phyloP scores from a whole-genome alignment of 805 yeast species.

The Ogataea paradorogensis region DNA sequence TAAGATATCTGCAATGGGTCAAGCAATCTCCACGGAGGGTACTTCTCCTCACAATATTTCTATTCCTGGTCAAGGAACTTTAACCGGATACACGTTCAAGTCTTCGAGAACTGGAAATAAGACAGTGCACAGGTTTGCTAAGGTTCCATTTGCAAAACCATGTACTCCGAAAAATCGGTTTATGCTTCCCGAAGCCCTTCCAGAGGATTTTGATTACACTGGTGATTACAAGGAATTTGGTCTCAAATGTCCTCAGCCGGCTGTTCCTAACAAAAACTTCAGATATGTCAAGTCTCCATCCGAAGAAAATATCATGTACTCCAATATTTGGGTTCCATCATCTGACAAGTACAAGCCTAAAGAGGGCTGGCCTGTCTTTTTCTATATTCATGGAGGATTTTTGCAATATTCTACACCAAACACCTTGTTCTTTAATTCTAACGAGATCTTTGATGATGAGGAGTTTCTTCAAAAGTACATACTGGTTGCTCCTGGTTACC shows the following conservation, averaged over 20 bases:
- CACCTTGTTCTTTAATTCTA: conserved; percentile 23
- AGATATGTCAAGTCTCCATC: conserved; percentile 26
- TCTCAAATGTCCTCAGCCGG: conserved; percentile 39
- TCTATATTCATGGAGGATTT: conserved; percentile 45
- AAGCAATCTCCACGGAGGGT: conserved; percentile 24
- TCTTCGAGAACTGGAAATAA: conserved; percentile 18
- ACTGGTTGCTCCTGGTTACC: conserved; percentile 38
- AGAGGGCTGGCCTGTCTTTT: conserved; percentile 42
- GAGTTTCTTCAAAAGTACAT: conserved; percentile 34
- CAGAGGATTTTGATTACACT: conserved; percentile 36
- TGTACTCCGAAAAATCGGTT: conserved; percentile 33
- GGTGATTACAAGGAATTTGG: conserved; percentile 38
- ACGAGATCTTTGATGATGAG: conserved; percentile 27
- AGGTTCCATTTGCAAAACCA: conserved; percentile 37
- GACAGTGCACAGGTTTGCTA: conserved; percentile 28
- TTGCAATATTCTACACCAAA: conserved; percentile 36
- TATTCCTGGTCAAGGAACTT: conserved; percentile 28
- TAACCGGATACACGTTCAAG: conserved; percentile 29
- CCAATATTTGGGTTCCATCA: conserved; percentile 40
- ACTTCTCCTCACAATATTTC: conserved; percentile 16
- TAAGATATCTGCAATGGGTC: conserved; percentile 20
- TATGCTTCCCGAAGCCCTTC: conserved; percentile 29
- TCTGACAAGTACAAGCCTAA: conserved; percentile 31
- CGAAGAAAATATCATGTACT: conserved; percentile 34
- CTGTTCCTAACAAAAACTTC: conserved; percentile 28